Conservation (phyloP, 2,329 filamentous ascomycete species). For the Ophiosphaerella narmari region DNA sequence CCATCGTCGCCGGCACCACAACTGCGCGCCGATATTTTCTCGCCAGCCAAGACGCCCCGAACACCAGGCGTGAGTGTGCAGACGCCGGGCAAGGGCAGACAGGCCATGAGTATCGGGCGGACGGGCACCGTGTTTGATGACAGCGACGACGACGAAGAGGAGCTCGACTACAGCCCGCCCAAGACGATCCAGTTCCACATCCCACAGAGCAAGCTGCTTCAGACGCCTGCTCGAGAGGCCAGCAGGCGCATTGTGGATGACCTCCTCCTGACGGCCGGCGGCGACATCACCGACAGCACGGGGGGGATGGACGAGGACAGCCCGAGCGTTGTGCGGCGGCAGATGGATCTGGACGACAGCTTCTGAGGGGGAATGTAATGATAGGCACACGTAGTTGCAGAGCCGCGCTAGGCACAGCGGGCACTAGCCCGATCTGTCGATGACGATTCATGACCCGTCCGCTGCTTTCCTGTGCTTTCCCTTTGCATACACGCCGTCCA, state of each 20-base stretch:
- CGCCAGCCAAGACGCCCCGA: constrained; percentile 66
- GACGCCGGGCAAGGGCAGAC: constrained; percentile 63
- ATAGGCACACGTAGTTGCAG: constrained; percentile 1
- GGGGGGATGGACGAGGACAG: constrained; percentile 51
- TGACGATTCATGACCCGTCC: too few relatives aligned
- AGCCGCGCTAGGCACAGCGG: constrained; percentile 5
- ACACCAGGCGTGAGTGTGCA: constrained; percentile 84
- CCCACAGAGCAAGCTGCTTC: constrained; percentile 74
- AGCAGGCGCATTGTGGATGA: constrained; percentile 82
- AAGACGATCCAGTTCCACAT: constrained; percentile 90
- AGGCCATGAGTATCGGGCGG: constrained; percentile 56
- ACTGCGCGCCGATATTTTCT: constrained; percentile 84
- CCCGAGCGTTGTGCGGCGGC: constrained; percentile 53
- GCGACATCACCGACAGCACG: constrained; percentile 54
- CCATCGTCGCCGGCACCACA: constrained; percentile 71
- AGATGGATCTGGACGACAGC: constrained; percentile 53
- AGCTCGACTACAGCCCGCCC: constrained; percentile 75
- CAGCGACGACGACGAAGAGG: constrained; percentile 64
- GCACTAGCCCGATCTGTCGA: constrained; percentile 21
- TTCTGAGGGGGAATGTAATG: constrained; percentile 39
- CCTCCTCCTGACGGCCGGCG: constrained; percentile 75
- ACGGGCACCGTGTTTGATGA: constrained; percentile 67
- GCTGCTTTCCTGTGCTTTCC: too few relatives aligned
- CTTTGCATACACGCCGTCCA: too few relatives aligned
- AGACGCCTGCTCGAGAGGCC: constrained; percentile 82